Percentiles rank a stretch among this genome's conserved stretches.
Evolutionary conservation across 257 asterid species (phyloP).

Genomic region (Schizonepeta tenuifolia): DNA sequence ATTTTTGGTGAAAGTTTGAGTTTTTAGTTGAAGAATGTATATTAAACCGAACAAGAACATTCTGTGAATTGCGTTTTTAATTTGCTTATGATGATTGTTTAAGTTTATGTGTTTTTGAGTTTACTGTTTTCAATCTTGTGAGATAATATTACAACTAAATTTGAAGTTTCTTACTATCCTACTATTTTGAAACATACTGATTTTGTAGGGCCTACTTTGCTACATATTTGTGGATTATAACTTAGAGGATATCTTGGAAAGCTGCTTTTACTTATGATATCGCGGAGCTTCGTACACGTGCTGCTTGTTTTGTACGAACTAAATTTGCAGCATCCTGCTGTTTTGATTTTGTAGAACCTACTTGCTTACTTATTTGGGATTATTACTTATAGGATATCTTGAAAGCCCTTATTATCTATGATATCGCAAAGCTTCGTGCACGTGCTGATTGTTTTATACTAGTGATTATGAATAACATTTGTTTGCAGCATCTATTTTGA

Average conservation of each 20-base stretch:
- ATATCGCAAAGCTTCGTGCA: too few species aligned
- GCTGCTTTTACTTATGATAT: too few species aligned
- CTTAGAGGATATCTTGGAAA: too few species aligned
- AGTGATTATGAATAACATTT: too few species aligned
- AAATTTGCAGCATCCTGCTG: neutral
- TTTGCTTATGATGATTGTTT: neutral
- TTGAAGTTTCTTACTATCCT: neutral
- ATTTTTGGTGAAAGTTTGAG: neutral
- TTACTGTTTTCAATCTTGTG: neutral
- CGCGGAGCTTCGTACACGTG: neutral
- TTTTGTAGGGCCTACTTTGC: too few species aligned
- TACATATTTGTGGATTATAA: too few species aligned
- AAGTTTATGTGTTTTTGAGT: constrained; percentile 18
- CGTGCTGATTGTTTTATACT: too few species aligned
- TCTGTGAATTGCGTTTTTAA: neutral
- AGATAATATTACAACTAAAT: neutral
- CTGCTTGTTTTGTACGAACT: neutral
- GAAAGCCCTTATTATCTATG: too few species aligned
- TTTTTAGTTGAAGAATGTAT: constrained; percentile 6
- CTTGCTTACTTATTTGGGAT: neutral
- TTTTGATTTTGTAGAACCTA: too few species aligned
- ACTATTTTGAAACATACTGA: too few species aligned
- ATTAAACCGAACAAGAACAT: neutral
- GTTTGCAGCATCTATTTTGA: too few species aligned
- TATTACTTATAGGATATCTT: too few species aligned